Evolutionary conservation across 768 basidiomycete species (phyloP), one percentile per base, ranked within the genome.

Genomic region (Suillus variegatus): DNA sequence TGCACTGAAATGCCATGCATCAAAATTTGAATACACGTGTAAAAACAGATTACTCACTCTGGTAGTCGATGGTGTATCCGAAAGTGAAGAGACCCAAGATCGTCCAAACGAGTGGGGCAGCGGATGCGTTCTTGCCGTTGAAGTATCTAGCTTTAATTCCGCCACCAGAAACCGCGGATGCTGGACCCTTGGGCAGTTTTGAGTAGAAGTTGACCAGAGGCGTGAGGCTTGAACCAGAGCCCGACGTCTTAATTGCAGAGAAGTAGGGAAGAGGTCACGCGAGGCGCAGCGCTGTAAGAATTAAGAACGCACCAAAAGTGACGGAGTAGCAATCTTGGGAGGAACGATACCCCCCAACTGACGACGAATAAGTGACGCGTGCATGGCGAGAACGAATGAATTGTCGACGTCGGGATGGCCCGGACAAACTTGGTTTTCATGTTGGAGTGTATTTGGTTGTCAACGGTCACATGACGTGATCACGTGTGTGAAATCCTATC

Each of bases 161-260:
- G n/a, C 94, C 93, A 63, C 79, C 79, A 62, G 84, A 81, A 22
- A 87, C 80, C 46, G 83, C 75, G 20, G 92, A 82, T 43, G 88
- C 86, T 47, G 87, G 82, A 55, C 96, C 96, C 78, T 98, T 98
- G 69, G 95, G 97, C 60, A 99, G 87, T 79, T 94, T 96, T 66
- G 93, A 95, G 84, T 99, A 99, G 81, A 97, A 98, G 70, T 94
- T 88, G 68, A 97, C 94, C 74, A 98, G 90, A 40, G 89, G 88
- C 65, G 85, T 82, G 62, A 97, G 91, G 67, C 92, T 88, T 52
- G 87, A 87, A 52, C 94, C 93, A 62, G 91, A 87, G 63, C 90
- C 92, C 61, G 92, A 87, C 63, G 92, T 88, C 94, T 95, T 72
- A 66, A 61, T 20, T 32, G 36, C 22, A 54, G 22, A 63, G 25